phyloP scores from a whole-genome alignment of 371 early-diverging fungal species.

The Mucor piriformis region DNA sequence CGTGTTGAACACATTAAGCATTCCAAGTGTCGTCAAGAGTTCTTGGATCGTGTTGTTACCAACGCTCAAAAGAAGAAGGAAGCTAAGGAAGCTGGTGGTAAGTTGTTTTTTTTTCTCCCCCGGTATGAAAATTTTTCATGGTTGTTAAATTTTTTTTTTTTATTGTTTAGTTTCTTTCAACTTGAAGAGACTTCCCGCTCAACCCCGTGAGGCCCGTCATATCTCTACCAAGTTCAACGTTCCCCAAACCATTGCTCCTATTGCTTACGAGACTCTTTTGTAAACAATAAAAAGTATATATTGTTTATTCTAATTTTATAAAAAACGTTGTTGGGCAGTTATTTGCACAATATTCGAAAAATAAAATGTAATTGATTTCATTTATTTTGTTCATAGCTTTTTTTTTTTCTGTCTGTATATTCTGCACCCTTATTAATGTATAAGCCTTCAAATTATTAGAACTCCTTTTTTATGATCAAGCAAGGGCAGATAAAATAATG shows the following conservation, averaged over 20 bases:
- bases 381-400: background rate
- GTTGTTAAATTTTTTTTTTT: background rate
- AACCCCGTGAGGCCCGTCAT: constrained; percentile 90
- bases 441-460: no score
- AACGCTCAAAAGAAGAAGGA: constrained; percentile 86
- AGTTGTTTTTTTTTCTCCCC: background rate
- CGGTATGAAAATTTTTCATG: background rate
- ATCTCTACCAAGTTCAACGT: constrained; percentile 89
- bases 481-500: no score
- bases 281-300: constrained; percentile 39
- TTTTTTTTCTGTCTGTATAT: no score
- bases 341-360: no score
- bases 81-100: constrained; percentile 68
- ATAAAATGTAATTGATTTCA: background rate
- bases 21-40: constrained; percentile 99
- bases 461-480: no score
- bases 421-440: no score
- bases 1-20: constrained; percentile 98
- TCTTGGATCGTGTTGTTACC: constrained; percentile 95
- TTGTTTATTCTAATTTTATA: constrained; percentile 5
- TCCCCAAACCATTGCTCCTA: constrained; percentile 91
- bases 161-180: constrained; percentile 55
- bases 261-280: constrained; percentile 92
- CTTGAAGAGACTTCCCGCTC: constrained; percentile 93
- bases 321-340: background rate